Conservation (phyloP, 257 asterid genomes). For the Paulownia fortunei region DNA sequence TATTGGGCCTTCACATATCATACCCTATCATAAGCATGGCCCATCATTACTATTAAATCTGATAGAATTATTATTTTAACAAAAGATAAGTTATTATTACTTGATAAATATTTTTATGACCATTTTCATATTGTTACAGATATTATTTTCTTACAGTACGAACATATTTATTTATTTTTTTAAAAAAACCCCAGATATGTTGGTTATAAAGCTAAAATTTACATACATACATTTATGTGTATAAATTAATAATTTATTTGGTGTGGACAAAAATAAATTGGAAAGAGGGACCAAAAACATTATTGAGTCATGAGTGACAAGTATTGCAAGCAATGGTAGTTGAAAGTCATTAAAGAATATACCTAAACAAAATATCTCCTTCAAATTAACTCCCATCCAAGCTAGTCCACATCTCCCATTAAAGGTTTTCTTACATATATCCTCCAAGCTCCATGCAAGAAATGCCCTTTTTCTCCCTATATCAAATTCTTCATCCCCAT, state of each 20-base stretch:
- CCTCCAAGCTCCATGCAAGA: background rate
- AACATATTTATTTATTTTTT: too few species aligned
- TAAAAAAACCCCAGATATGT: background rate
- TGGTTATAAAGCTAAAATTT: background rate
- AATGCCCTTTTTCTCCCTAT: conserved; percentile 17
- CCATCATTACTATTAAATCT: too few species aligned
- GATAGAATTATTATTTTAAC: too few species aligned
- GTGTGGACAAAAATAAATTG: background rate
- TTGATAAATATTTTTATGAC: too few species aligned
- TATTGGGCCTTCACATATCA: too few species aligned
- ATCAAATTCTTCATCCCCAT: conserved; percentile 6
- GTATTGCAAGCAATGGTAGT: conserved; percentile 18
- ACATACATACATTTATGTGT: background rate
- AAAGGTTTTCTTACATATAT: background rate
- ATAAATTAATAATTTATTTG: background rate
- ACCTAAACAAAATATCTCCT: conserved; percentile 37
- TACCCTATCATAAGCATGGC: too few species aligned
- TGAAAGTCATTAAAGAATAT: conserved; percentile 13
- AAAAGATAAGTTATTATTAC: too few species aligned
- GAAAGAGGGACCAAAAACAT: background rate
- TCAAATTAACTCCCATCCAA: background rate
- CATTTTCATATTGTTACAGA: too few species aligned
- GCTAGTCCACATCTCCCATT: background rate
- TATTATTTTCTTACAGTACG: too few species aligned
- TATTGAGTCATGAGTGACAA: background rate